Evolutionary conservation across 306 rosid genomes (phyloP).

Genomic region (Sindora glabra): DNA sequence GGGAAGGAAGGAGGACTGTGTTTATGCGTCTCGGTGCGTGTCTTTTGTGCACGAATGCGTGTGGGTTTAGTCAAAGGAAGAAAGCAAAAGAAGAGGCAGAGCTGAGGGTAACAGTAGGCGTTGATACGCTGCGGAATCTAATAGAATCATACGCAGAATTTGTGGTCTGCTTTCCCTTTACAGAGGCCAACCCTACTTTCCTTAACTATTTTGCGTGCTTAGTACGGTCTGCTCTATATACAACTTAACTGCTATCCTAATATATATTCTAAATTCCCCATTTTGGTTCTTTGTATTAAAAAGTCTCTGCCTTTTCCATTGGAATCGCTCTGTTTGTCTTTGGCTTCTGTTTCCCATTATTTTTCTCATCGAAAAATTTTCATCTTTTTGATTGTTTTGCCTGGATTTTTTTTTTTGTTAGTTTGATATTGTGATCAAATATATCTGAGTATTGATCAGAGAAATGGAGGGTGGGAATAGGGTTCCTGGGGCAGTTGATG

Average conservation of each 20-base stretch:
- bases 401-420: not conserved
- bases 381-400: not conserved
- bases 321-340: not conserved
- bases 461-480: conserved; percentile 45
- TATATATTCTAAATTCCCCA: not conserved
- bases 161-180: conserved; percentile 17
- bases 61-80: conserved; percentile 1
- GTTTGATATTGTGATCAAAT: not conserved
- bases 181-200: not conserved
- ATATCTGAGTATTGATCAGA: not conserved
- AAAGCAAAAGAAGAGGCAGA: conserved; percentile 17
- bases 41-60: conserved; percentile 1
- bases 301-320: conserved; percentile 6
- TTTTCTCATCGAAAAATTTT: not conserved
- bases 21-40: too few relatives aligned
- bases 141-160: conserved; percentile 34
- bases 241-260: conserved; percentile 19
- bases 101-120: too few relatives aligned
- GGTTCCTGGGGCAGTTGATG: conserved; percentile 26
- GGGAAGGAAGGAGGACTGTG: not conserved
- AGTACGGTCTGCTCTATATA: conserved; percentile 37
- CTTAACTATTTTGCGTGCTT: conserved; percentile 24
- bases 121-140: conserved; percentile 50
- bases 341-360: not conserved
- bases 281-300: not conserved